Conservation (phyloP, 495 filamentous ascomycete species). For the Symbiotaphrina buchneri region DNA sequence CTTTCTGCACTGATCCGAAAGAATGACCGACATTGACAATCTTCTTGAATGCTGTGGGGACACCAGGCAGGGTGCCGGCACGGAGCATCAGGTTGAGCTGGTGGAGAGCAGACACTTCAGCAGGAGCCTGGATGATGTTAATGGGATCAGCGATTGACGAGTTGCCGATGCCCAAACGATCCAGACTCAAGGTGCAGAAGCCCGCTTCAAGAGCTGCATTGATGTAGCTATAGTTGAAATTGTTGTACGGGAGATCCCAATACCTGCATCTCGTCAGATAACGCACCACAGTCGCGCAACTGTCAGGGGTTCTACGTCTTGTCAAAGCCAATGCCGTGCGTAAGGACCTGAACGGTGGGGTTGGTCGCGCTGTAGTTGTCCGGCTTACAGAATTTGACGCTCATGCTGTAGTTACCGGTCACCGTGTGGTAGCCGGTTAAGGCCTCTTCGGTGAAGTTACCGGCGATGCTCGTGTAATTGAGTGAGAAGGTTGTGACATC, state of each 20-base stretch:
- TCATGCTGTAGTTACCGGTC: constrained; percentile 14
- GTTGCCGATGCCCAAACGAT: constrained; percentile 32
- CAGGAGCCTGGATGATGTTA: constrained; percentile 24
- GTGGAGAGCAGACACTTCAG: constrained; percentile 26
- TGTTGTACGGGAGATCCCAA: constrained; percentile 31
- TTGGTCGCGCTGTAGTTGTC: constrained; percentile 5
- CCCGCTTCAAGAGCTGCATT: constrained; percentile 24
- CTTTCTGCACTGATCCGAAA: constrained; percentile 23
- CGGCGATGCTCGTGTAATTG: constrained; percentile 13
- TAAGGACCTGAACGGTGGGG: constrained; percentile 26
- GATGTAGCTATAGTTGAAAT: constrained; percentile 32
- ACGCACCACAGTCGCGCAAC: too few relatives aligned
- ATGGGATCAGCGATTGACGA: constrained; percentile 31
- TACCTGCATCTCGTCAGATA: constrained; percentile 19
- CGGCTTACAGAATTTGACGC: constrained; percentile 14
- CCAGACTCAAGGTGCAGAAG: constrained; percentile 29
- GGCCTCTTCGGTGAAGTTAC: constrained; percentile 13
- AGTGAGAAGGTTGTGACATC: constrained; percentile 17
- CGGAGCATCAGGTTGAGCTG: constrained; percentile 24
- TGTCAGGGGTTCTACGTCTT: too few relatives aligned
- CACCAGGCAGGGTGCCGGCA: constrained; percentile 14
- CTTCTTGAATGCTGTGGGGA: constrained; percentile 17
- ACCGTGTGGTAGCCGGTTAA: constrained; percentile 13
- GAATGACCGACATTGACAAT: constrained; percentile 34
- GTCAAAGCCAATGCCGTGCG: constrained; percentile 39